These are phyloP conservation scores for Populus davidiana DNA, from an alignment of 345 rosid genomes.

Conservation along the genomic window DNA sequence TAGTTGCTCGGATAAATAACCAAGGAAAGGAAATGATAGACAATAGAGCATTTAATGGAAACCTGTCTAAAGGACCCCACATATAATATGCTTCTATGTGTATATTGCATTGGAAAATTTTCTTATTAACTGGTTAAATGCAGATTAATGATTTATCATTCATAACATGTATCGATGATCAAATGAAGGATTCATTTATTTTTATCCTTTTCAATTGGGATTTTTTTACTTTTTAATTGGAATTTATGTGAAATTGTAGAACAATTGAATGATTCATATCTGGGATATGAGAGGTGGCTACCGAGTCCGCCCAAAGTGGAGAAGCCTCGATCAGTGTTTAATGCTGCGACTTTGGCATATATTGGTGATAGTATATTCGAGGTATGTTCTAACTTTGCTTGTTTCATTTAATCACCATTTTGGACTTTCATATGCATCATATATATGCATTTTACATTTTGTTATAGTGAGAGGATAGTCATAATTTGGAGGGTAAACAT, in stretches of 20 bases:
- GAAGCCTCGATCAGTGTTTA: constrained; percentile 59
- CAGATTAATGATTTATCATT: neutral
- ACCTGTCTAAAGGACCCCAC: neutral
- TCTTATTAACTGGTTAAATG: neutral
- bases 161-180: neutral
- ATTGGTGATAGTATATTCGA: constrained; percentile 77
- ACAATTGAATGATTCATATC: constrained; percentile 36
- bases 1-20: neutral
- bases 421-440: neutral
- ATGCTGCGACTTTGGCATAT: constrained; percentile 42
- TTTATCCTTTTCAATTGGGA: neutral
- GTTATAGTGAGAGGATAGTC: neutral
- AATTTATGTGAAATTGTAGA: constrained; percentile 19
- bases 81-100: neutral
- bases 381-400: constrained; percentile 34
- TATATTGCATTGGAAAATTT: neutral
- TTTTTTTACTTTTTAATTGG: neutral
- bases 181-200: neutral
- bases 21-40: neutral
- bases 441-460: neutral
- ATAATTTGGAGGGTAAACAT: neutral
- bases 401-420: neutral
- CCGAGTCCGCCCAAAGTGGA: constrained; percentile 59
- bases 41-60: neutral
- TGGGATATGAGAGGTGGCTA: constrained; percentile 64